Evolutionary conservation across 495 filamentous ascomycete species (phyloP), one percentile per base, ranked within the genome.

Genomic region (Physcia stellaris): DNA sequence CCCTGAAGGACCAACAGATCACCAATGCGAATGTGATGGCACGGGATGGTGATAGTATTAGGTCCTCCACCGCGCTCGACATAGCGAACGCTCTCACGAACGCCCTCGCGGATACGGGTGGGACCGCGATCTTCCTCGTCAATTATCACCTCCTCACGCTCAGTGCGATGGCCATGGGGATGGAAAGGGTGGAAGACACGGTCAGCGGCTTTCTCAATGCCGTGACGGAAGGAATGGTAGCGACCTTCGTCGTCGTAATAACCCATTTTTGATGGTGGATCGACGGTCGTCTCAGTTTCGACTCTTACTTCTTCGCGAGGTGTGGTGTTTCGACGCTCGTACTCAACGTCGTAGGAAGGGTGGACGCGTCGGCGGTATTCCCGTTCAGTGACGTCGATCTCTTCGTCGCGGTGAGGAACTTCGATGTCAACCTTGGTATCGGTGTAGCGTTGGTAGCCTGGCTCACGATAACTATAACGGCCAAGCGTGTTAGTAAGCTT

Each of bases 221-320:
- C 80, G 60, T 82, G 79, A 59, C 86, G 83, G 79, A 94, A 79
- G 42, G 82, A 88, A 70, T 94, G 86, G 67, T 94, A 85, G 53
- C 85, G 78, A 63, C 86, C 86, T 74, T 88, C 80, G 67, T 92
- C 83, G 83, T 94, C 86, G 85, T 92, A 94, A 76, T 94, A 95
- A 71, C 85, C 87, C 87, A 95, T 95, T 60, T 83, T 83, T 35
- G 58, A 54, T 38, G 52, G 46, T 46, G 60, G 47, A 50, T 73
- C 66, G 47, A 70, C 63, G 41, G 65, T 72, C 32, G 60, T 61
- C 45, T 71, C 68, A 34, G 58, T 43, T 37, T 54, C 46, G 24
- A 40, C 37, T 22, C n/a, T 40, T 15, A 32, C 32, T 13, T 40
- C 37, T 31, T 53, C 46, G 50, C 44, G 45, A 32, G 61, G 50